Base-by-base conservation (phyloP, 768 basidiomycete genomes). In the Tylopilus plumbeoviolaceoides region DNA sequence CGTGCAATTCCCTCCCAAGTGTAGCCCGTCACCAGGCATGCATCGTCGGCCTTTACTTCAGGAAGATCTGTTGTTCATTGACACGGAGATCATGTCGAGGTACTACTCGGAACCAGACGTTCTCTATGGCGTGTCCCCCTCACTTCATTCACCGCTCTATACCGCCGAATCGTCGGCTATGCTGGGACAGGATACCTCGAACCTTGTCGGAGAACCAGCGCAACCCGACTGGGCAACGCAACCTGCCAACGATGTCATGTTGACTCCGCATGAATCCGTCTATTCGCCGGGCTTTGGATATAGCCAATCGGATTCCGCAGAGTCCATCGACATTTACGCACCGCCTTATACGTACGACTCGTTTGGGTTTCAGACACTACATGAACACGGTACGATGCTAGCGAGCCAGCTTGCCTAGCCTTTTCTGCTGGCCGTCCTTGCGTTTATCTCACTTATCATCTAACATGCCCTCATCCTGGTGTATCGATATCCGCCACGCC, bases 351-450 rank as follows among this genome's bases (percentile, higher is more conserved):
- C 66, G 17, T 67, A 63, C 36, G 72, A 73, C 53, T 55, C 67
- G 17, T 63, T 70, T 45, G 71, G 66, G n/a, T 68, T 70, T 20
- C 72, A 70, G 52, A 48, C 59, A 18, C 53, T 69, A 14, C 66
- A 59, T 18, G 72, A 69, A 44, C 66, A 72, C 28, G 56, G 36
- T 18, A 47, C 41, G 15, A n/a, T 54, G 30, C 50, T 64, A n/a
- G 44, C 62, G 12, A 49, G 58, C 48, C 66, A 60, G 45, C 64
- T 46, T 4, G 62, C 56, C 25, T 68, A 38, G n/a, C n/a, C 18
- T 30, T 30, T 30, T 30, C 10, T 30, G 7, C 30, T 30, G 30
- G 30, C 10, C 30, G 2, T 11, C 30, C 2, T 30, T 7, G 30
- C 30, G 20, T 42, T 27, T 35, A 55, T 49, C 33, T 57, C 47